Evolutionary conservation across 768 basidiomycete genomes (phyloP), one percentile per base, ranked within the genome.

Genomic region (Baorangia bicolor): DNA sequence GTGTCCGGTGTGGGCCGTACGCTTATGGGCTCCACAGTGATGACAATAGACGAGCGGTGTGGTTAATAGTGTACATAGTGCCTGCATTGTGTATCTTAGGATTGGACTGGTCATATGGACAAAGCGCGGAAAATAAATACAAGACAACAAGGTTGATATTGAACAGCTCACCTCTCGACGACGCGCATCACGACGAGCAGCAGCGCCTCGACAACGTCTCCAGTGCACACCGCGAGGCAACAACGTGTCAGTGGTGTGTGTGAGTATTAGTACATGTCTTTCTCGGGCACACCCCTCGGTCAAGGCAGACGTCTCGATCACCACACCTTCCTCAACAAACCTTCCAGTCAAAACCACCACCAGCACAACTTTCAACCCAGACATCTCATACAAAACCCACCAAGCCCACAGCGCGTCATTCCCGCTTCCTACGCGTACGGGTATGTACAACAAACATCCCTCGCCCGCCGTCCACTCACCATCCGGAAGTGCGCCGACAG

Each of bases 301-400:
- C 86, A 90, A 84, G 87, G 85, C 78, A 87, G 89, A 81, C 86
- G 90, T 77, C 83, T 91, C 70, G 88, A 90, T 81, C 88, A 87
- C 71, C 77, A 78, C 70, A 80, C 87, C 48, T 91, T 92, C 68
- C 83, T 90, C 70, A 85, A 84, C 57, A 89, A 87, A 67, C 69
- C 62, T 13, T 34, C 65, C 5, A 45, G 55, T 56, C 49, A 77
- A 73, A 73, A 54, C 68, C 47, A 70, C 67, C 40, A 43, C 60
- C 73, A 73, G 25, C 60, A 61, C 59, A 59, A 55, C 37, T 64
- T 63, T 42, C 64, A 64, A 33, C 61, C 69, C 27, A 68, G 71
- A 50, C 59, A 63, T 0, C 43, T 62, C 27, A 21, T 53, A 20
- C 55, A 65, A 52, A 69, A 70, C n/a, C 13, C 23, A 20, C 71